Conservation (phyloP, 768 basidiomycete species). For the Kwoniella shandongensis region DNA sequence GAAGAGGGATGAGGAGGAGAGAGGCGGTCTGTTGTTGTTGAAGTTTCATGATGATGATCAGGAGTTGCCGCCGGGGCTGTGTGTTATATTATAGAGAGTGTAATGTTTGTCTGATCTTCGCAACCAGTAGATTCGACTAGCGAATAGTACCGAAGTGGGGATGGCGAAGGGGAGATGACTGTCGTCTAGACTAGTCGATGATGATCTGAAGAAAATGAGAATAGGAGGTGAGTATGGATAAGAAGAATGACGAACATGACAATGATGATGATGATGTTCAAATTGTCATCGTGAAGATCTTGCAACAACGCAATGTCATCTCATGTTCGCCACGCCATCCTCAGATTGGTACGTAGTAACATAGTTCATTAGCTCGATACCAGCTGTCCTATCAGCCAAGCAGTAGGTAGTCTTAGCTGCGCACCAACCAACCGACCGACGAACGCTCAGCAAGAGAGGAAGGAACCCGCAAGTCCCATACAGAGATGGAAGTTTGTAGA, state of each 20-base stretch:
- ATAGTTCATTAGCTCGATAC: too few relatives aligned
- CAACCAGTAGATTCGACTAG: conserved; percentile 8
- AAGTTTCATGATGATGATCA: conserved; percentile 13
- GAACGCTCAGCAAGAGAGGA: neutral
- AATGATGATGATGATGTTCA: too few relatives aligned
- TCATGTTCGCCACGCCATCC: too few relatives aligned
- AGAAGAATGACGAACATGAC: too few relatives aligned
- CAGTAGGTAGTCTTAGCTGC: too few relatives aligned
- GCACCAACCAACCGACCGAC: neutral
- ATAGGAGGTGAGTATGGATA: neutral
- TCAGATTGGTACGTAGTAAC: too few relatives aligned
- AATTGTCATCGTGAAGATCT: too few relatives aligned
- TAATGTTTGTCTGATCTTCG: neutral
- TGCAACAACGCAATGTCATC: too few relatives aligned
- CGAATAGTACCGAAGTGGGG: conserved; percentile 6
- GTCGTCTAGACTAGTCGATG: conserved; percentile 23
- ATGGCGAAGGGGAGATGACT: conserved; percentile 4
- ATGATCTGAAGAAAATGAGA: conserved; percentile 3
- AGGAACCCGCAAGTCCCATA: too few relatives aligned
- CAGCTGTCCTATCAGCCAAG: too few relatives aligned
- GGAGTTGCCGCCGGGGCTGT: conserved; percentile 1
- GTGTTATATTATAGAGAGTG: conserved; percentile 1
- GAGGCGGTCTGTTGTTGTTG: conserved; percentile 18
- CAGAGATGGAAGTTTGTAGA: too few relatives aligned
- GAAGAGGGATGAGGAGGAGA: conserved; percentile 35